Base-by-base conservation (phyloP, 1,284 basidiomycete species). In the Cystobasidium slooffiae region DNA sequence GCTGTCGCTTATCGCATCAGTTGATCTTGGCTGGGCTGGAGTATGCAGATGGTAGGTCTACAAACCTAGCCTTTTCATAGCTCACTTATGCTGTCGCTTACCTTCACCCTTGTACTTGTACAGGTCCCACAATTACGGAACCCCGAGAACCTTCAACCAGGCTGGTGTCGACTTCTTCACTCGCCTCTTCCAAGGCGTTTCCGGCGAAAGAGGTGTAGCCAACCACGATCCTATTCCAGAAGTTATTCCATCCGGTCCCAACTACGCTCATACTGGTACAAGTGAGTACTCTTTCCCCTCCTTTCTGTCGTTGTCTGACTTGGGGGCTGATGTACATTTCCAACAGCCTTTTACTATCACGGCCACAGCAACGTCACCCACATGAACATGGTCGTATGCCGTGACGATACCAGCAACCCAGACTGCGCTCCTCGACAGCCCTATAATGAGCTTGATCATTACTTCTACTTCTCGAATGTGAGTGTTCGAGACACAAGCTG, bases 111-210 rank as follows among this genome's bases (percentile, higher is more conserved):
- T 51, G 16, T 56, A 16, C 20, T 39, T 41, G 39, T 47, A 4
- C 49, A 66, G 64, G 64, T 66, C 31, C 3, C 68, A 69, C 51
- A 52, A 63, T 51, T 59, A 72, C 22, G 68, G 75, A 22, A 68
- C 70, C 20, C 75, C 75, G 7, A 64, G 75, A 52, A 74, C 72
- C 5, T 74, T 76, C 66, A 76, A 76, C 55, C 49, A 46, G 24
- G 75, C 70, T 18, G 70, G 70, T 47, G 72, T 65, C n/a, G 53
- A 52, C 20, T 56, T 66, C 22, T 76, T 69, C 44, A 76, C 56
- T 12, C 31, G 46, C 9, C 41, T 64, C 18, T 76, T 76, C 58
- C 59, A 68, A 51, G 72, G 75, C 24, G 75, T 75, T 22, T 64
- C 75, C 16, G 75, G 72, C 41, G 75, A 76, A 46, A 64, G 75